Evolutionary conservation across 352 stramenopile species (phyloP), one percentile per base, ranked within the genome.

Genomic region (Phytopythium delawarense): DNA sequence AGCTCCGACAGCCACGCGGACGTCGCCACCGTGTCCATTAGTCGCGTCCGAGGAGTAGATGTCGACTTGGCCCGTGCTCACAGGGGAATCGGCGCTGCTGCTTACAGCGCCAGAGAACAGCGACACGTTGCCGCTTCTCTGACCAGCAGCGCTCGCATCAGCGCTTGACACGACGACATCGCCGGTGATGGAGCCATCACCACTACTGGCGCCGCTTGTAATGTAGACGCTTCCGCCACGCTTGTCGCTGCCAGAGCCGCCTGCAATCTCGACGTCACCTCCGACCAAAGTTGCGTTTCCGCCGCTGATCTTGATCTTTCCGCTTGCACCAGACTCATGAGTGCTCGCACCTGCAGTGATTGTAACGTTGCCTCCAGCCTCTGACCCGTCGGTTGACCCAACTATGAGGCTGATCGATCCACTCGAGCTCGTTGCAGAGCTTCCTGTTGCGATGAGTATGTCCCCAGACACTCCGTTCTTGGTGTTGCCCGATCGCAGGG

Each of bases 231-330:
- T 42, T 42, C 50, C 50, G 30, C 50, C 50, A 44, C 20, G 28
- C 18, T 57, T 28, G 18, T 42, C 50, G 9, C n/a, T 57, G n/a
- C 50, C 63, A 1, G 6, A 49, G 2, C 64, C 64, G 9, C 58
- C 64, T 1, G 28, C 61, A 21, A 70, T 65, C 23, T 58, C 37
- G 6, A 70, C 60, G 5, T 21, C 39, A 20, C 64, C 64, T 30
- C 64, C 64, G 13, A 32, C 28, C 0, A 42, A 42, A 18, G 42
- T 42, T 32, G 34, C 52, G n/a, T 48, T 9, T 59, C 52, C 52
- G 6, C 52, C 52, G 15, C n/a, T 34, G 20, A 59, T 48, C 7
- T 21, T 5, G 18, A 16, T 8, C 9, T 35, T 30, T 7, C 52
- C 52, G 13, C 52, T 34, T 34, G 20, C 8, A 12, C 52, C 32